Conservation (phyloP, 164 flowering plant genomes). For the Cinnamomum chago region DNA sequence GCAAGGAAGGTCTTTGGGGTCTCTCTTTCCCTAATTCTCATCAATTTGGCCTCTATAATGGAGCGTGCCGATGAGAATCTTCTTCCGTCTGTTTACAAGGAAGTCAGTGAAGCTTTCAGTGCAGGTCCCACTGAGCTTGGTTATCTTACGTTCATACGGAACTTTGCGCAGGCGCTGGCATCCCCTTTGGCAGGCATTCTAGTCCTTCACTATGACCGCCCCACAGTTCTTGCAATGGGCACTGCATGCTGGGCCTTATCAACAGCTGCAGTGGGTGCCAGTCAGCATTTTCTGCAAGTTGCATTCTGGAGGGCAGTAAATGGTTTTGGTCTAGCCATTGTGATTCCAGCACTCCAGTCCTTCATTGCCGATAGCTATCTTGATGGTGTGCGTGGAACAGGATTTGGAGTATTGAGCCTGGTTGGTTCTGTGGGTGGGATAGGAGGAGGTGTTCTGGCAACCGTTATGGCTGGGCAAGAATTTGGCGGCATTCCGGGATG, state of each 20-base stretch:
- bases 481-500: conserved; percentile 81
- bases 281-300: conserved; percentile 64
- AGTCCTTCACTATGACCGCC: conserved; percentile 75
- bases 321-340: conserved; percentile 94
- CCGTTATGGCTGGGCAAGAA: conserved; percentile 81
- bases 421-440: conserved; percentile 85
- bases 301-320: conserved; percentile 91
- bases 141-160: conserved; percentile 77
- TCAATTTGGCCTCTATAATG: conserved; percentile 92
- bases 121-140: conserved; percentile 93
- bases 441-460: conserved; percentile 89
- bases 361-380: conserved; percentile 87
- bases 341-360: conserved; percentile 94
- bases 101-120: conserved; percentile 86
- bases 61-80: conserved; percentile 98
- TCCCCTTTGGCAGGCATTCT: conserved; percentile 87
- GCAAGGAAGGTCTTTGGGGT: conserved; percentile 63
- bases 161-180: conserved; percentile 76
- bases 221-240: conserved; percentile 80
- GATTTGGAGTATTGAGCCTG: conserved; percentile 75
- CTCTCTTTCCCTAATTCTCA: conserved; percentile 79
- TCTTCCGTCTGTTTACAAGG: conserved; percentile 91
- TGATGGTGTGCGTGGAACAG: conserved; percentile 83
- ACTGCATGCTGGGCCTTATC: conserved; percentile 91
- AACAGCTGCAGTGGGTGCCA: conserved; percentile 87